Conservation (phyloP, 441 rosid species). For the Erysimum pusillum region DNA sequence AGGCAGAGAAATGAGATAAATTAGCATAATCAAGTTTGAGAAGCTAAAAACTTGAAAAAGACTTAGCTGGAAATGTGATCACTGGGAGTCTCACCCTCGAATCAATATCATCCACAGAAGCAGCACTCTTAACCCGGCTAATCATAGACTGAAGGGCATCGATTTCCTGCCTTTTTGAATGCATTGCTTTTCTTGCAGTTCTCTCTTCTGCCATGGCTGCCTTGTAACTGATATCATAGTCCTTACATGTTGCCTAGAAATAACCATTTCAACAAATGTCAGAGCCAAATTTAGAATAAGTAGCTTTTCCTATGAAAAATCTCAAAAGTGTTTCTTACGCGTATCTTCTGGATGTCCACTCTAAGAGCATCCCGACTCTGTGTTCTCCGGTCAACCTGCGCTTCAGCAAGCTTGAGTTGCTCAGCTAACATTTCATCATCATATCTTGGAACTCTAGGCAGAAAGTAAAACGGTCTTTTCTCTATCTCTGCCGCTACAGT, state of each 20-base stretch:
- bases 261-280: slow-evolving; percentile 44
- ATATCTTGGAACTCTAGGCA: slow-evolving; percentile 72
- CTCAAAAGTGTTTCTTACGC: slow-evolving; percentile 54
- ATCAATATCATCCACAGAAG: slow-evolving; percentile 70
- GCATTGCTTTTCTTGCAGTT: slow-evolving; percentile 63
- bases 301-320: slow-evolving; percentile 22
- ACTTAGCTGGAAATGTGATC: slow-evolving; percentile 19
- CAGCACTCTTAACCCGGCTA: slow-evolving; percentile 61
- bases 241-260: slow-evolving; percentile 64
- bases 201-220: slow-evolving; percentile 66
- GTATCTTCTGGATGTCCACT: slow-evolving; percentile 59
- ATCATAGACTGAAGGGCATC: slow-evolving; percentile 66
- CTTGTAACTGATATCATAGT: slow-evolving; percentile 50
- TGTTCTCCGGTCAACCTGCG: slow-evolving; percentile 68
- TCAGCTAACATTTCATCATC: slow-evolving; percentile 65
- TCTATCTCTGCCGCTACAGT: slow-evolving; percentile 52
- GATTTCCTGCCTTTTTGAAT: slow-evolving; percentile 74
- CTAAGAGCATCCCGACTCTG: slow-evolving; percentile 68
- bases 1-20: slow-evolving; percentile 27
- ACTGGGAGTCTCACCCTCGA: slow-evolving; percentile 55
- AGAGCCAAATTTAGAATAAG: slow-evolving; percentile 28
- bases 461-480: slow-evolving; percentile 62
- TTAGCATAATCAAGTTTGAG: slow-evolving; percentile 36
- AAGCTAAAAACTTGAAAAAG: slow-evolving; percentile 10
- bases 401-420: slow-evolving; percentile 63